Evolutionary conservation across 2,329 filamentous ascomycete genomes (phyloP).

Genomic region (Ascosphaera apis): DNA sequence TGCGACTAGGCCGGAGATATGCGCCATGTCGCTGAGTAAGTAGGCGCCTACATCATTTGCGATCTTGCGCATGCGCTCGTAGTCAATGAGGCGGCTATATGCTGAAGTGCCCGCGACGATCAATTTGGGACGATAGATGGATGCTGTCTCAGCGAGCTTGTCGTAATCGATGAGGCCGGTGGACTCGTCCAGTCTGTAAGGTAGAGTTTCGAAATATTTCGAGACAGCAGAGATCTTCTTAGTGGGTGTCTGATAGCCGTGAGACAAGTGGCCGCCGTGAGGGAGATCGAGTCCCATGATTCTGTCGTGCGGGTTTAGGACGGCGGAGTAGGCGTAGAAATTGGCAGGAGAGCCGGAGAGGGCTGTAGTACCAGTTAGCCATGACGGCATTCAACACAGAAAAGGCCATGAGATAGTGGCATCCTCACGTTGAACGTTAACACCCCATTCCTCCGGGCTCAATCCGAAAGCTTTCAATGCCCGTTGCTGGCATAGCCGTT

Average conservation of each 20-base stretch:
- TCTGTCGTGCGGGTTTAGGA: constrained; percentile 86
- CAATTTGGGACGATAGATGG: constrained; percentile 86
- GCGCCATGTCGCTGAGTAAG: constrained; percentile 92
- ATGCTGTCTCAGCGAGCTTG: constrained; percentile 66
- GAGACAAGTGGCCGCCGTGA: constrained; percentile 81
- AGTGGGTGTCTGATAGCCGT: constrained; percentile 90
- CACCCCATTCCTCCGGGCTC: constrained; percentile 72
- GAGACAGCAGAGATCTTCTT: constrained; percentile 96
- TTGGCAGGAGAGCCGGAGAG: constrained; percentile 60
- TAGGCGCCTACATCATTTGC: constrained; percentile 86
- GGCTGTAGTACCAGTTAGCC: constrained; percentile 25
- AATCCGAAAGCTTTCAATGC: constrained; percentile 73
- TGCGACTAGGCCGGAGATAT: constrained; percentile 90
- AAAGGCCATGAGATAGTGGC: constrained; percentile 1
- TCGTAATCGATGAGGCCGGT: constrained; percentile 98
- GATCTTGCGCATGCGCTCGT: constrained; percentile 86
- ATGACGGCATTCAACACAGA: constrained; percentile 2
- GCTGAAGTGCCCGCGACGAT: constrained; percentile 92
- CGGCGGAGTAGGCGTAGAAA: constrained; percentile 71
- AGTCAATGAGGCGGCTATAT: constrained; percentile 96
- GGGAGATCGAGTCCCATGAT: constrained; percentile 93
- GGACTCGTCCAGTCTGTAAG: constrained; percentile 53
- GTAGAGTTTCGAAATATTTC: constrained; percentile 98
- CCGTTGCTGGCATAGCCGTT: constrained; percentile 71
- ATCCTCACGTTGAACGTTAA: constrained; percentile 67